A percentile compares a stretch with the other conserved stretches of the same genome.
phyloP scores from a whole-genome alignment of 768 basidiomycete genomes.

The Pleurotus ostreatus region DNA sequence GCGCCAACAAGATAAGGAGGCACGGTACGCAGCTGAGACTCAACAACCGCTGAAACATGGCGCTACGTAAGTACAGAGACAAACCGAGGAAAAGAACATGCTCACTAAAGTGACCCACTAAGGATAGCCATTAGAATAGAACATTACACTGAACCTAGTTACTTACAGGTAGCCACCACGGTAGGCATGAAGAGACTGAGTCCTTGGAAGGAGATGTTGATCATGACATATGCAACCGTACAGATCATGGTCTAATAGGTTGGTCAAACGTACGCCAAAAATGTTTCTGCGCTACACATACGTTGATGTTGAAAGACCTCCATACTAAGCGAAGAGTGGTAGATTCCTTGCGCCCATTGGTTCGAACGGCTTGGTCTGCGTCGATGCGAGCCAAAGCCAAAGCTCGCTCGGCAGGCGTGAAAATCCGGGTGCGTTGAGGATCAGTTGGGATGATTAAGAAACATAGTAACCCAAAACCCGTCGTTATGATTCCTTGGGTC shows the following conservation, averaged over 20 bases:
- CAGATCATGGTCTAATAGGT: slow-evolving; percentile 25
- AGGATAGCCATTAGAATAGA: neutral
- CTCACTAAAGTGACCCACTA: slow-evolving; percentile 34
- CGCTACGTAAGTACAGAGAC: neutral
- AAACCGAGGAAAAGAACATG: neutral
- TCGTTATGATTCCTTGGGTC: slow-evolving; percentile 29
- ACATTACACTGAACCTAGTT: neutral
- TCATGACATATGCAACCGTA: slow-evolving; percentile 26
- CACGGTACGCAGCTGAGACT: slow-evolving; percentile 46
- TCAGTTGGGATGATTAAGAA: slow-evolving; percentile 32
- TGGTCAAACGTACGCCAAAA: slow-evolving; percentile 4
- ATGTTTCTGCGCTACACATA: slow-evolving; percentile 6
- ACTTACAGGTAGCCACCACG: slow-evolving; percentile 39
- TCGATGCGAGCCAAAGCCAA: slow-evolving; percentile 32
- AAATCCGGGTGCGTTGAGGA: slow-evolving; percentile 27
- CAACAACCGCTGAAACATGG: slow-evolving; percentile 29
- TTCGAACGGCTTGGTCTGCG: slow-evolving; percentile 27
- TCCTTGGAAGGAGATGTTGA: slow-evolving; percentile 42
- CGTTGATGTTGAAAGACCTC: slow-evolving; percentile 25
- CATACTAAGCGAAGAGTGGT: slow-evolving; percentile 25
- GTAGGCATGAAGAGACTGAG: slow-evolving; percentile 43
- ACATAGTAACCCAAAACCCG: slow-evolving; percentile 29
- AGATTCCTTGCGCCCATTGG: slow-evolving; percentile 22
- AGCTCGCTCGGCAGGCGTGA: slow-evolving; percentile 27
- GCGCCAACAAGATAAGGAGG: slow-evolving; percentile 40